Evolutionary conservation across 1,139 yeast species (phyloP).

Genomic region (Suhomyces anneliseae): DNA sequence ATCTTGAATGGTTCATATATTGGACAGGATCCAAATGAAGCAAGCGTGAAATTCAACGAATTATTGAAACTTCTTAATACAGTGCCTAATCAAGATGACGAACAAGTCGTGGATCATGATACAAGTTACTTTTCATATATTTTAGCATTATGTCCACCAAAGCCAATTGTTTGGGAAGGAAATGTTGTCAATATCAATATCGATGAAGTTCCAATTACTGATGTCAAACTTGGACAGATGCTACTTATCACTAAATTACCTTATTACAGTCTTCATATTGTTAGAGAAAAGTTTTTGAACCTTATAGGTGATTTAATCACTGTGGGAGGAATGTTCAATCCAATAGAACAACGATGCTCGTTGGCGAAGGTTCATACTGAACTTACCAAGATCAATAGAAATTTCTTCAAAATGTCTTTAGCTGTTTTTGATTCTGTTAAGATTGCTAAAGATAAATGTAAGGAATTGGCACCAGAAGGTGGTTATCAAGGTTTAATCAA

Average conservation of each 20-base stretch:
- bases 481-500: slow-evolving; percentile 73
- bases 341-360: slow-evolving; percentile 66
- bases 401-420: slow-evolving; percentile 69
- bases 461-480: slow-evolving; percentile 43
- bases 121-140: slow-evolving; percentile 57
- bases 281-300: slow-evolving; percentile 47
- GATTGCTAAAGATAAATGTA: slow-evolving; percentile 48
- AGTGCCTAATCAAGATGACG: slow-evolving; percentile 6
- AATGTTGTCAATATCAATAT: slow-evolving; percentile 60
- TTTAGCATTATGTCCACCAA: slow-evolving; percentile 73
- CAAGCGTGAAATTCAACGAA: slow-evolving; percentile 30
- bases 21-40: slow-evolving; percentile 38
- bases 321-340: slow-evolving; percentile 38
- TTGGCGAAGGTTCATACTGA: slow-evolving; percentile 75
- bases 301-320: slow-evolving; percentile 55
- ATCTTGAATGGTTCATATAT: slow-evolving; percentile 46
- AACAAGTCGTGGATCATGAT: slow-evolving; percentile 17
- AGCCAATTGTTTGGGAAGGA: slow-evolving; percentile 93
- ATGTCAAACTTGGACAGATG: slow-evolving; percentile 67
- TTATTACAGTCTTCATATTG: slow-evolving; percentile 36
- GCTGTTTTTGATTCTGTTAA: slow-evolving; percentile 66
- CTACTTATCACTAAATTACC: slow-evolving; percentile 59
- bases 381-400: slow-evolving; percentile 62
- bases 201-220: slow-evolving; percentile 44
- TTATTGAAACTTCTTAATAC: slow-evolving; percentile 23